These are phyloP conservation scores for Trichoderma reesei DNA, from an alignment of 495 filamentous ascomycete genomes.

Conservation along the genomic window DNA sequence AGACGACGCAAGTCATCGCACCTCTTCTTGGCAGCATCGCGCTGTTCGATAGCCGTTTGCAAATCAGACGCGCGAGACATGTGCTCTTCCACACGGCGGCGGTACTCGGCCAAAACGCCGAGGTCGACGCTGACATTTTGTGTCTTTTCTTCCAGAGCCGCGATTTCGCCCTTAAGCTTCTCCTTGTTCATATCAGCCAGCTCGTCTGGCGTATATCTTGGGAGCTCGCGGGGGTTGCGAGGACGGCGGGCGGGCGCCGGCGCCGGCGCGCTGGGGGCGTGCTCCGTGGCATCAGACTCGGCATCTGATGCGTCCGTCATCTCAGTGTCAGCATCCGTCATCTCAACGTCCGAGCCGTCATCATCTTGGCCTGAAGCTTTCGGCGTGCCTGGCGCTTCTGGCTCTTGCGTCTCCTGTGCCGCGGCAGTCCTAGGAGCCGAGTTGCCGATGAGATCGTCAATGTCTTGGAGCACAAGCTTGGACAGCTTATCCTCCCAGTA, in stretches of 20 bases:
- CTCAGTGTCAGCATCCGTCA: conserved; percentile 12
- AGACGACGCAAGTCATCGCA: conserved; percentile 84
- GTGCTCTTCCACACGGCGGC: conserved; percentile 80
- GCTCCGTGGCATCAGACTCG: conserved; percentile 19
- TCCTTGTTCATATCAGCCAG: conserved; percentile 88
- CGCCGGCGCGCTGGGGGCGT: conserved; percentile 17
- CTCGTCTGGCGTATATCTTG: conserved; percentile 81
- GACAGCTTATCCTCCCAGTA: conserved; percentile 85
- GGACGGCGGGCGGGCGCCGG: neutral
- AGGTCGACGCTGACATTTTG: conserved; percentile 84
- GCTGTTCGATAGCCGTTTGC: conserved; percentile 57
- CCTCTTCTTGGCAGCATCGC: conserved; percentile 79
- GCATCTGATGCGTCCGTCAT: conserved; percentile 9
- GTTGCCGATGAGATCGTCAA: conserved; percentile 56
- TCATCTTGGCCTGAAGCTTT: conserved; percentile 11
- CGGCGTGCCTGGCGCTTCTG: neutral
- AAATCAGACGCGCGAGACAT: conserved; percentile 72
- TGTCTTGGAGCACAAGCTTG: conserved; percentile 69
- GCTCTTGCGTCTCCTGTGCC: neutral
- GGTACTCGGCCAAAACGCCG: conserved; percentile 85
- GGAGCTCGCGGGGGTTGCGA: conserved; percentile 43
- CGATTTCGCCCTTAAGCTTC: conserved; percentile 76
- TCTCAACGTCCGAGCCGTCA: conserved; percentile 16
- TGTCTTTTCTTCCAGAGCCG: conserved; percentile 82
- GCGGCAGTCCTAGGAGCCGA: conserved; percentile 18